phyloP scores from a whole-genome alignment of 2,329 filamentous ascomycete species.

The Pezicula radicicola region DNA sequence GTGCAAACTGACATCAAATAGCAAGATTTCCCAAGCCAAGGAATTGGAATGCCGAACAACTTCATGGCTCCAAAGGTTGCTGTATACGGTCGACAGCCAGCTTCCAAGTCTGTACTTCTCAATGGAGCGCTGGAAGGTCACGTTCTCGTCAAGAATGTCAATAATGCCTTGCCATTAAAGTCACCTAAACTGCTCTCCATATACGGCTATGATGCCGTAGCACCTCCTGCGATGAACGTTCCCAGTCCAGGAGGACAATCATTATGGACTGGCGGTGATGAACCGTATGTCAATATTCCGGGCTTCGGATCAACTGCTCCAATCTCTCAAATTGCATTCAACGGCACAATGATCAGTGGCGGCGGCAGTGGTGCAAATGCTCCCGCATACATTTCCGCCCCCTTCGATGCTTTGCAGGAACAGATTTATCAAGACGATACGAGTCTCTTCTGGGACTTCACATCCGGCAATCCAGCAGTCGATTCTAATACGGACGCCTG shows the following conservation, averaged over 20 bases:
- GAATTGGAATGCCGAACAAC: constrained; percentile 48
- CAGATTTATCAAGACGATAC: constrained; percentile 54
- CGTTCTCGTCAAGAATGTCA: constrained; percentile 59
- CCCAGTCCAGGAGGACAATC: background rate
- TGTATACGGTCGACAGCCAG: constrained; percentile 52
- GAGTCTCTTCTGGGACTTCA: constrained; percentile 57
- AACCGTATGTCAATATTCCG: background rate
- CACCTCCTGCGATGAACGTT: constrained; percentile 3
- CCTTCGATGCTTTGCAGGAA: constrained; percentile 51
- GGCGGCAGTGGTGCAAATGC: constrained; percentile 45
- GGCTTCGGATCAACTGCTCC: background rate
- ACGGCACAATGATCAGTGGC: constrained; percentile 43
- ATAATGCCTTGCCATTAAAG: constrained; percentile 46
- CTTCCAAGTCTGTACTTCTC: constrained; percentile 44
- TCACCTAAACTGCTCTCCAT: constrained; percentile 49
- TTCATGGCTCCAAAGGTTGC: constrained; percentile 46
- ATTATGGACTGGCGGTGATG: background rate
- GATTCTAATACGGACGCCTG: constrained; percentile 57
- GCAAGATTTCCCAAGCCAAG: constrained; percentile 20
- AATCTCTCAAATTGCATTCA: constrained; percentile 35
- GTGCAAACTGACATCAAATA: background rate
- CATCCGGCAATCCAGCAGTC: constrained; percentile 43
- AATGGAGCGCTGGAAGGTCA: constrained; percentile 62
- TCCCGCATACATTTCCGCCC: constrained; percentile 46
- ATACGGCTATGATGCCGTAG: constrained; percentile 56